These are phyloP conservation scores for Cutaneotrichosporon cavernicola DNA, from an alignment of 1,284 basidiomycete genomes.

Conservation along the genomic window DNA sequence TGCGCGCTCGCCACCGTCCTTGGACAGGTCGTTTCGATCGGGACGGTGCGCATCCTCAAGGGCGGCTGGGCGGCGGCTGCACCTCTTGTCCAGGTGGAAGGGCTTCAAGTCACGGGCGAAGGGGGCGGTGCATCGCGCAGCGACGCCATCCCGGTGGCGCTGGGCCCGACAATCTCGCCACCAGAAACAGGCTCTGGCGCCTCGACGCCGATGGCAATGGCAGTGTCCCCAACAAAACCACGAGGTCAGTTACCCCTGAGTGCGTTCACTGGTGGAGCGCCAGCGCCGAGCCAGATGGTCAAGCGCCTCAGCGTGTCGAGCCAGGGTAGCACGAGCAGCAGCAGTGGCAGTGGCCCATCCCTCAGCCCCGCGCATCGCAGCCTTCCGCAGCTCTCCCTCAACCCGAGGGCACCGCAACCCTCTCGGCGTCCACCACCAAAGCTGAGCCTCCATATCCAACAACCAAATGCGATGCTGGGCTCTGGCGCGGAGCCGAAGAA, in stretches of 20 bases:
- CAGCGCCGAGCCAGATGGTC: constrained; percentile 10
- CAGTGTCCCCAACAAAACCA: neutral
- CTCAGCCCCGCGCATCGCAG: constrained; percentile 25
- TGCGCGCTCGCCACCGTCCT: constrained; percentile 29
- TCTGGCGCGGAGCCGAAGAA: constrained; percentile 18
- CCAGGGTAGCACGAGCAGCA: constrained; percentile 24
- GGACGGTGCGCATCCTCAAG: constrained; percentile 30
- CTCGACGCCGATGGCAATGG: constrained; percentile 7
- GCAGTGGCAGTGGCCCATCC: constrained; percentile 14
- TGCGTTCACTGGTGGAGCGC: constrained; percentile 8
- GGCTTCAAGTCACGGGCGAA: constrained; percentile 12
- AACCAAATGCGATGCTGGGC: constrained; percentile 18
- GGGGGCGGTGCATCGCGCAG: constrained; percentile 14
- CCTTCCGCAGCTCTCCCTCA: constrained; percentile 35
- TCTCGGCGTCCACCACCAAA: constrained; percentile 37
- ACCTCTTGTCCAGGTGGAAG: constrained; percentile 9
- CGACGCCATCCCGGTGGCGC: neutral
- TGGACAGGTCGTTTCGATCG: constrained; percentile 24
- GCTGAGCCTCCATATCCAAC: constrained; percentile 42
- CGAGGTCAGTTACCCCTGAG: neutral
- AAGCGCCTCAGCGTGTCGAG: constrained; percentile 23
- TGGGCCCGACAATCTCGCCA: neutral
- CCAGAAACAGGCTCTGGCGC: neutral
- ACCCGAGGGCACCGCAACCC: neutral
- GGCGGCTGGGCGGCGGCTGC: constrained; percentile 42